Evolutionary conservation across 192 early-diverging fungal genomes (phyloP).

Genomic region (Podila epigama): DNA sequence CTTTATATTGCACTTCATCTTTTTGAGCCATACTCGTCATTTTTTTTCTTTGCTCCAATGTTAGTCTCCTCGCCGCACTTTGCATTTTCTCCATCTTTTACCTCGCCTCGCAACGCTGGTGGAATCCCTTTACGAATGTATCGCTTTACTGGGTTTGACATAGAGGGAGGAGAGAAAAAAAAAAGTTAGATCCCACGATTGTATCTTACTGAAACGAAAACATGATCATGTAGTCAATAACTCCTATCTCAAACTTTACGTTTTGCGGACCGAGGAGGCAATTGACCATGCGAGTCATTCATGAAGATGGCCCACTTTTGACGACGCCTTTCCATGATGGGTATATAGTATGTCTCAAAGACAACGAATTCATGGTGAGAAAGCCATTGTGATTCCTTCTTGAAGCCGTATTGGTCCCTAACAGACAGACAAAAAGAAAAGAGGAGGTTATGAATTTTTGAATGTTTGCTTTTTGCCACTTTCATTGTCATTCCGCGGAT

Average conservation of each 20-base stretch:
- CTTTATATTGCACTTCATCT: conserved; percentile 3
- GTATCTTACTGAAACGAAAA: background rate
- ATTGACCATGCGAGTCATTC: conserved; percentile 50
- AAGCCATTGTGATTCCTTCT: conserved; percentile 58
- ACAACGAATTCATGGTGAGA: conserved; percentile 52
- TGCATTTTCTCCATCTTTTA: conserved; percentile 11
- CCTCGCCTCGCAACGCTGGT: conserved; percentile 65
- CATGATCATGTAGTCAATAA: too few relatives aligned
- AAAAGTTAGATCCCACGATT: background rate
- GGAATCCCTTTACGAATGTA: conserved; percentile 85
- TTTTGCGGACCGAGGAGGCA: conserved; percentile 54
- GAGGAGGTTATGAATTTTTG: background rate
- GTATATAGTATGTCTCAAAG: conserved; percentile 59
- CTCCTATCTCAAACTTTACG: conserved; percentile 50
- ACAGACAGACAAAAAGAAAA: background rate
- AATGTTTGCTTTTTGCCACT: background rate
- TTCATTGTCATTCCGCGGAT: background rate
- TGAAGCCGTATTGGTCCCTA: conserved; percentile 70
- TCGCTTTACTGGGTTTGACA: conserved; percentile 60
- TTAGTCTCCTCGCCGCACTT: background rate
- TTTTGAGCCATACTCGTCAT: background rate
- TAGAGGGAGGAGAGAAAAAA: conserved; percentile 6
- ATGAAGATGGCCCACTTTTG: conserved; percentile 59
- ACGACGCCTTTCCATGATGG: conserved; percentile 54
- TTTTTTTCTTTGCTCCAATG: conserved; percentile 3